A percentile compares a stretch with the other conserved stretches of the same genome.
phyloP scores from a whole-genome alignment of 2,329 filamentous ascomycete genomes.

The Cladosporium phlei region DNA sequence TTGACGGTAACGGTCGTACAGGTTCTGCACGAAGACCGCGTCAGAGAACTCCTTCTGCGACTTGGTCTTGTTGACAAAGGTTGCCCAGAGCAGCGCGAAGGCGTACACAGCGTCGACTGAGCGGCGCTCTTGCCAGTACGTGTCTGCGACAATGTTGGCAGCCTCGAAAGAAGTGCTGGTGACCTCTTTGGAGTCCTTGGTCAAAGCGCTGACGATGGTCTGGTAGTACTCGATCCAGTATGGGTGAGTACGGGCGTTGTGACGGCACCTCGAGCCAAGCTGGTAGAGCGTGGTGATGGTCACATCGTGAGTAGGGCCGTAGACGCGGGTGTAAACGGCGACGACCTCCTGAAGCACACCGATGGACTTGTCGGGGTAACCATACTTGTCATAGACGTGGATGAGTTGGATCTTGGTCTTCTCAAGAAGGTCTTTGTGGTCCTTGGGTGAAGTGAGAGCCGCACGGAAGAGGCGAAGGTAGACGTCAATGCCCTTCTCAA shows the following conservation, averaged over 20 bases:
- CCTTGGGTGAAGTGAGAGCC: conserved; percentile 27
- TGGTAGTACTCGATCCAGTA: conserved; percentile 46
- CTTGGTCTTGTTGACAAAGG: conserved; percentile 41
- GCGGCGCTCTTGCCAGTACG: conserved; percentile 44
- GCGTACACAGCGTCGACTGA: conserved; percentile 40
- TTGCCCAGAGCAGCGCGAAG: conserved; percentile 43
- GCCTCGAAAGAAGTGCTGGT: conserved; percentile 40
- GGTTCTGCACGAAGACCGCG: conserved; percentile 36
- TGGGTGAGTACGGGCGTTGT: conserved; percentile 38
- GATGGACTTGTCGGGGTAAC: conserved; percentile 35
- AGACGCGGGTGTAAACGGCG: conserved; percentile 30
- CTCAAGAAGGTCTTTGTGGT: conserved; percentile 29
- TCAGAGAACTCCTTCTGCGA: conserved; percentile 40
- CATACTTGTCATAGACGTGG: conserved; percentile 36
- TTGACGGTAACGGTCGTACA: conserved; percentile 45
- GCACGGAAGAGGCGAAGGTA: conserved; percentile 38
- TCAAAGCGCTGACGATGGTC: conserved; percentile 42
- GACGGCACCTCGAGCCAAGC: conserved; percentile 36
- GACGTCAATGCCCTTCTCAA: conserved; percentile 37
- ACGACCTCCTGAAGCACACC: conserved; percentile 35
- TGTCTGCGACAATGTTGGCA: conserved; percentile 38
- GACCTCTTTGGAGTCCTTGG: conserved; percentile 36
- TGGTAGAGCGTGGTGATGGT: conserved; percentile 47
- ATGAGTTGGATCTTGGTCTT: conserved; percentile 33
- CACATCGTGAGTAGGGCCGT: conserved; percentile 37